Percentiles rank a stretch among this genome's conserved stretches.
Evolutionary conservation across 2,329 filamentous ascomycete genomes (phyloP).

Genomic region (Emmonsiellopsis sp.): DNA sequence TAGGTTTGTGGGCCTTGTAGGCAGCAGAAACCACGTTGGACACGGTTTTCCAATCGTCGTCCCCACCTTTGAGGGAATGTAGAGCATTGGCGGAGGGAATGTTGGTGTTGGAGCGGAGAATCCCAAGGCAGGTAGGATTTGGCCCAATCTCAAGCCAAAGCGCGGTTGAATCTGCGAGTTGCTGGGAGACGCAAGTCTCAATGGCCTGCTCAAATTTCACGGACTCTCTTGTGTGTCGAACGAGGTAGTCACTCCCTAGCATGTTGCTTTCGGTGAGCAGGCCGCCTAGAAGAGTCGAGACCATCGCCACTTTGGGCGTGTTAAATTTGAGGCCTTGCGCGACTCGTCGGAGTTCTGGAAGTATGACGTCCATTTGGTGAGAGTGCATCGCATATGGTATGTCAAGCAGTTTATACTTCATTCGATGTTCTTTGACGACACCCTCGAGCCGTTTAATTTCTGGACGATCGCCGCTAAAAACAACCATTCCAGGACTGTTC

Average conservation of each 20-base stretch:
- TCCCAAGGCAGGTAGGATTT: constrained; percentile 58
- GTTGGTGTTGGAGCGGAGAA: constrained; percentile 57
- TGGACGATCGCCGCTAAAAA: no score
- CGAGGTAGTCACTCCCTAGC: constrained; percentile 53
- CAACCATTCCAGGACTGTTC: no score
- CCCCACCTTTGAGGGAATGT: constrained; percentile 53
- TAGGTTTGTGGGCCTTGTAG: constrained; percentile 50
- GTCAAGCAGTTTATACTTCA: constrained; percentile 43
- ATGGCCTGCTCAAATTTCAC: constrained; percentile 61
- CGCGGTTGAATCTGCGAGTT: constrained; percentile 54
- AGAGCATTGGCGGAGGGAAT: constrained; percentile 46
- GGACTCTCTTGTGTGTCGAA: constrained; percentile 58
- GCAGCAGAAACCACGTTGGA: constrained; percentile 49
- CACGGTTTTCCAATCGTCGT: constrained; percentile 56
- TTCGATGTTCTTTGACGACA: neutral
- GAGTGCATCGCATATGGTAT: constrained; percentile 61
- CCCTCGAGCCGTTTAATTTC: neutral
- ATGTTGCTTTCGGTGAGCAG: constrained; percentile 24
- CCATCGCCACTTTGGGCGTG: constrained; percentile 49
- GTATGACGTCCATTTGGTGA: constrained; percentile 53
- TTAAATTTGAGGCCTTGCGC: constrained; percentile 47
- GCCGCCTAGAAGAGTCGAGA: constrained; percentile 23
- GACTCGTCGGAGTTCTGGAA: constrained; percentile 49
- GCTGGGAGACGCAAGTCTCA: constrained; percentile 46
- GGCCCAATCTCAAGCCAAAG: constrained; percentile 65